Conservation (phyloP, 441 rosid genomes). For the Populus tomentosa region DNA sequence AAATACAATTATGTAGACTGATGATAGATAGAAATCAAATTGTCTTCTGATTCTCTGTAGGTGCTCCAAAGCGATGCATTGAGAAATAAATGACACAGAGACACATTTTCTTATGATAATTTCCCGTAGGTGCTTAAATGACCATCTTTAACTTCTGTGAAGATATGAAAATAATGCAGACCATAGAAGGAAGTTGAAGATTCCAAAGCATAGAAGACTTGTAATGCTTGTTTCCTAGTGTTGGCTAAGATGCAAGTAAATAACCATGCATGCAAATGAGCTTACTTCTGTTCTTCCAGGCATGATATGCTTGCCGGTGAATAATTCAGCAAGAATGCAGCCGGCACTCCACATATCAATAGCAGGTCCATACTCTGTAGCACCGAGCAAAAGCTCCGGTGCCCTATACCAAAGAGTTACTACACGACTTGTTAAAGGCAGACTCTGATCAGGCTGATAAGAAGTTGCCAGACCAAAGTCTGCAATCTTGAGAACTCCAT, state of each 20-base stretch:
- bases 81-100: too few relatives aligned
- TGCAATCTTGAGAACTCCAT: too few relatives aligned
- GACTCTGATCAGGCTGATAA: slow-evolving; percentile 55
- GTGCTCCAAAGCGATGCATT: too few relatives aligned
- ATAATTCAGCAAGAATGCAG: slow-evolving; percentile 82
- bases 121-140: neutral
- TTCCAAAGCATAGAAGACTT: neutral
- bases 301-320: slow-evolving; percentile 35
- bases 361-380: slow-evolving; percentile 76
- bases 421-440: slow-evolving; percentile 83
- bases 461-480: slow-evolving; percentile 73
- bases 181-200: neutral
- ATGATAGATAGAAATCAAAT: too few relatives aligned
- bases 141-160: neutral
- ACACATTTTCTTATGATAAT: neutral
- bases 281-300: slow-evolving; percentile 95
- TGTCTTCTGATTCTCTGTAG: too few relatives aligned
- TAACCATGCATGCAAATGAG: neutral
- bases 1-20: neutral
- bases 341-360: slow-evolving; percentile 95
- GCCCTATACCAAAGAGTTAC: slow-evolving; percentile 97
- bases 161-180: neutral
- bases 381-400: slow-evolving; percentile 95
- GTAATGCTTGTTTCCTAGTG: neutral
- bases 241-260: neutral